Base-by-base conservation (phyloP, 306 rosid genomes). In the Cicer judaicum region DNA sequence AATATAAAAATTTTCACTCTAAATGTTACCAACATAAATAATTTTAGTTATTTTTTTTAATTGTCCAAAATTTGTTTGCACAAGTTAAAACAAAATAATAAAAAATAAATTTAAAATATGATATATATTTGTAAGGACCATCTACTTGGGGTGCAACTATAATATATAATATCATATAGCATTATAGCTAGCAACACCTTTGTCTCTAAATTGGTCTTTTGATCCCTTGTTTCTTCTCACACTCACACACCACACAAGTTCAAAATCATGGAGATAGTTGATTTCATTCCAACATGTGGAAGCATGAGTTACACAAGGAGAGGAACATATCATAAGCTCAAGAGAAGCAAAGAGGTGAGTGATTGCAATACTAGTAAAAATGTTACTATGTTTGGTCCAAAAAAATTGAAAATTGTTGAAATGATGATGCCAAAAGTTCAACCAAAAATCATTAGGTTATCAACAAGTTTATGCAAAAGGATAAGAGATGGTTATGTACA, bases 401-500 rank as follows among this genome's bases (percentile, higher is more conserved):
- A 53, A 64, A 73, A 53, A 57, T 62, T 41, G 39, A 60, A 79
- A 54, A 47, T 39, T 53, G 56, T 68, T 66, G 42, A 67, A 49
- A 70, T 41, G 43, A 60, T 41, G 43, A 60, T 60, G 2, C 77
- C 77, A 3, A 78, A 70, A 76, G 78, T 77, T 36, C 77, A 72
- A 78, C 68, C 82, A 46, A 87, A 81, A 79, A 68, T 66, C 7
- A 47, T 61, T 2, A 64, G 54, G 41, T 41, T 78, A 14, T 75
- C 85, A 10, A 63, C 43, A 14, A 61, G 49, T 78, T 7, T 68
- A 2, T 41, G 79, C 77, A 88, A 77, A 64, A 77, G 64, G 74
- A 54, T 88, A 42, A 88, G 90, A 80, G 83, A 90, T 78, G 82
- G 80, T 69, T 90, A 90, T 74, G 83, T 82, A 11, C 72, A 77